phyloP scores from a whole-genome alignment of 768 basidiomycete genomes.

The Leccinum subtestaceum region DNA sequence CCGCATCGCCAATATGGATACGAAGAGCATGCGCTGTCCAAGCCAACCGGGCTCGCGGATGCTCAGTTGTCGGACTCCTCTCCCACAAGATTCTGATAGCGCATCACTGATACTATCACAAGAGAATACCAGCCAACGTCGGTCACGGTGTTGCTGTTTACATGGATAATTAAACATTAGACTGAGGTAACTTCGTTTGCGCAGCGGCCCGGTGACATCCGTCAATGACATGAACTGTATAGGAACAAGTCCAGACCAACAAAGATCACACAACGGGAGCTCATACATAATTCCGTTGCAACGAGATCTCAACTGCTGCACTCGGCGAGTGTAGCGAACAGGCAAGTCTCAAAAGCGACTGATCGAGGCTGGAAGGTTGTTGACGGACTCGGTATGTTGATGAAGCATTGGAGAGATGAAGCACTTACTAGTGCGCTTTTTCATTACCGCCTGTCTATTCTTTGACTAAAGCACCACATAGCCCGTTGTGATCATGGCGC shows the following conservation, averaged over 20 bases:
- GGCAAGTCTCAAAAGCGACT: conserved; percentile 75
- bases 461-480: conserved; percentile 30
- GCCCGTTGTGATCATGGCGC: conserved; percentile 92
- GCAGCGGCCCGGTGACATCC: too few relatives aligned
- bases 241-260: conserved; percentile 96
- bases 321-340: conserved; percentile 79
- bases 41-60: too few relatives aligned
- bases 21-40: too few relatives aligned
- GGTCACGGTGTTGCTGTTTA: too few relatives aligned
- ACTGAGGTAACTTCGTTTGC: too few relatives aligned
- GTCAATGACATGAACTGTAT: conserved; percentile 28
- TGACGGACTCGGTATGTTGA: conserved; percentile 76
- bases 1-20: too few relatives aligned
- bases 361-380: conserved; percentile 86
- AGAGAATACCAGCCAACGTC: too few relatives aligned
- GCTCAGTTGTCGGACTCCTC: too few relatives aligned
- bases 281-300: conserved; percentile 97
- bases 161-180: too few relatives aligned
- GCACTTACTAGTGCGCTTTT: conserved; percentile 60
- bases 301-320: conserved; percentile 86
- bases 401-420: conserved; percentile 74
- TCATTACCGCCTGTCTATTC: background rate
- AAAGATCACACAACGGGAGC: conserved; percentile 98
- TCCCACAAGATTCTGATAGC: too few relatives aligned
- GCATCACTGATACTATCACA: too few relatives aligned